Percentiles rank a stretch among this genome's conserved stretches.
Conservation (phyloP, 1,284 basidiomycete species). For the Cutaneotrichosporon cutaneum region DNA sequence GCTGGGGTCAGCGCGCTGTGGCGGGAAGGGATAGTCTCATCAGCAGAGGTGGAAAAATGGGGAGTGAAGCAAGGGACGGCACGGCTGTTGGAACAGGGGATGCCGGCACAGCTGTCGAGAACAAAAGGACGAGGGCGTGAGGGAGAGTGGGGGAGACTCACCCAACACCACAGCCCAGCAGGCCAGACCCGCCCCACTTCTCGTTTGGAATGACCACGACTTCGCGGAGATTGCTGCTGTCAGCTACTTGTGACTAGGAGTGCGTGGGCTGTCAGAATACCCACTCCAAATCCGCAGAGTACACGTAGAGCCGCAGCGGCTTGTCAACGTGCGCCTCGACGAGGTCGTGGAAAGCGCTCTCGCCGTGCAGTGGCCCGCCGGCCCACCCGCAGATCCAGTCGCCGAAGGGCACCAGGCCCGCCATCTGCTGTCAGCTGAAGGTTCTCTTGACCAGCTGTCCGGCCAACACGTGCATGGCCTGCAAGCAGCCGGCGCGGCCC, state of each 20-base stretch:
- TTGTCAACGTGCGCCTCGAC: constrained; percentile 93
- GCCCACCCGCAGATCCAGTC: constrained; percentile 94
- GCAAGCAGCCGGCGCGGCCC: no score
- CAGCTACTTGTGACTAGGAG: neutral
- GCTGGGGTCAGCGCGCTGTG: constrained; percentile 27
- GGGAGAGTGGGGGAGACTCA: no score
- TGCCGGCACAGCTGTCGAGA: neutral
- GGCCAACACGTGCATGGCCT: no score
- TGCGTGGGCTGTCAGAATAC: no score
- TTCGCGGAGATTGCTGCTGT: constrained; percentile 74
- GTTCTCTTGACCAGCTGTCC: no score
- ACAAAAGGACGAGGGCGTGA: neutral
- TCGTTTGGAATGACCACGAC: constrained; percentile 90
- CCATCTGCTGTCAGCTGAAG: constrained; percentile 17
- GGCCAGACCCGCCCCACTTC: constrained; percentile 92
- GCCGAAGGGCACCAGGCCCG: constrained; percentile 77
- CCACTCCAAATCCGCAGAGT: constrained; percentile 58
- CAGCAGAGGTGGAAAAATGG: neutral
- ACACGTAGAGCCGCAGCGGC: constrained; percentile 24
- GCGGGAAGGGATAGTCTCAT: neutral
- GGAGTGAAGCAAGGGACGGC: no score
- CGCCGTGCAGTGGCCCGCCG: constrained; percentile 84
- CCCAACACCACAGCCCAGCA: constrained; percentile 92
- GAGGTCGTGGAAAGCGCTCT: constrained; percentile 94
- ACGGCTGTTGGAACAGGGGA: no score